Base-by-base conservation (phyloP, 208 protist genomes). In the Trypanosoma theileri region DNA sequence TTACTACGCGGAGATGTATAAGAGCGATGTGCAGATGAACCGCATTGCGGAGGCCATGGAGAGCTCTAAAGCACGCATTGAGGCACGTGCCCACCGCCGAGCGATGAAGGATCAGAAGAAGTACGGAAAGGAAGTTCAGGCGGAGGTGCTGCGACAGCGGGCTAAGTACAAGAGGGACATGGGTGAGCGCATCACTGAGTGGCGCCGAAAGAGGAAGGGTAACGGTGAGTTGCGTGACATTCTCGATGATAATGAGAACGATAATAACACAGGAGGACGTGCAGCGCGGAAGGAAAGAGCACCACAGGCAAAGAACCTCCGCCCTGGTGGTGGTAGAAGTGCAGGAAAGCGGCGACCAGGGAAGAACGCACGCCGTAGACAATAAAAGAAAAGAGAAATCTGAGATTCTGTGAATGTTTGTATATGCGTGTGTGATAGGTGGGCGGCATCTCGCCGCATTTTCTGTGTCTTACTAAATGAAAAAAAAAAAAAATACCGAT, bases 1-100 rank as follows among this genome's bases (percentile, higher is more conserved):
- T 80, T 98, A 97, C 80, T 98, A 97, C 80, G 96, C 96, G 9
- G 97, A 98, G 75, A 98, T 98, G 96, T 90, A 93, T 71, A 98
- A 98, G 79, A 85, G 80, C 57, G 97, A 98, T 70, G 76, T 93
- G 31, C 95, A 98, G 76, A 98, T 98, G 96, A 84, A 81, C 62
- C 93, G 97, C 56, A 90, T 97, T 67, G 88, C 84, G 24, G 80
- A 87, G 56, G 87, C 89, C 11, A 94, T 96, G 79, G 87, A 93
- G 68, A 84, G 77, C 12, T 88, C 88, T 28, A 93, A 94, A 81
- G 72, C 85, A 6, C 82, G 84, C 62, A 84, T 94, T 24, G 86
- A 94, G 76, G 80, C 77, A 1, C 92, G 89, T 57, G 87, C 88
- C 26, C 88, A 94, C 73, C 84, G 85, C 45, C 88, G 89, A 62